Evolutionary conservation across 2,329 filamentous ascomycete species (phyloP).

Genomic region (Bipolaris sorokiniana): DNA sequence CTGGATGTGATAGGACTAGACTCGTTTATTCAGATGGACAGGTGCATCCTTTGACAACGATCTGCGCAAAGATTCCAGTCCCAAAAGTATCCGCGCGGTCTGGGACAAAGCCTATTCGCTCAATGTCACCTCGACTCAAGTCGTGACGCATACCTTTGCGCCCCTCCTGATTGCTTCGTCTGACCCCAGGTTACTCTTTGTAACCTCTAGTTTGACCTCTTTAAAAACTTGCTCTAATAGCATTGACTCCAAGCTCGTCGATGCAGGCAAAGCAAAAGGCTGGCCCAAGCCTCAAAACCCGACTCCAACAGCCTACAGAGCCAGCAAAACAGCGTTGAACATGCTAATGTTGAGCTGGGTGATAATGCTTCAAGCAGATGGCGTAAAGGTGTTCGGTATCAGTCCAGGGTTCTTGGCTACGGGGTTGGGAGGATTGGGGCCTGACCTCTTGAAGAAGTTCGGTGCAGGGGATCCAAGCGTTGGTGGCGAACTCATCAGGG

Average conservation of each 20-base stretch:
- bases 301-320: conserved; percentile 48
- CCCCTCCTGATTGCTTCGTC: conserved; percentile 49
- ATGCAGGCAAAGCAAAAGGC: conserved; percentile 45
- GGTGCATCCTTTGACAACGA: conserved; percentile 55
- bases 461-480: conserved; percentile 48
- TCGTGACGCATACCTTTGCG: conserved; percentile 45
- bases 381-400: conserved; percentile 56
- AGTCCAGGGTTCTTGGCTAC: conserved; percentile 58
- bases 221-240: conserved; percentile 42
- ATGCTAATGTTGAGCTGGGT: conserved; percentile 60
- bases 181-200: conserved; percentile 48
- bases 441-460: conserved; percentile 44
- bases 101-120: conserved; percentile 48
- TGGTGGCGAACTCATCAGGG: conserved; percentile 48
- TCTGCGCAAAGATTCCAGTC: conserved; percentile 28
- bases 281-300: conserved; percentile 54
- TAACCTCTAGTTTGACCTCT: conserved; percentile 52
- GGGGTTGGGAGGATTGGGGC: conserved; percentile 45
- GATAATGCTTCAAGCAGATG: conserved; percentile 52
- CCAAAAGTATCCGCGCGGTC: conserved; percentile 44
- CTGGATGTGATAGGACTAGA: neutral
- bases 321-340: conserved; percentile 56
- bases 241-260: conserved; percentile 30
- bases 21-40: conserved; percentile 41
- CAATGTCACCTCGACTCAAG: conserved; percentile 50